A percentile compares a stretch with the other conserved stretches of the same genome.
phyloP scores from a whole-genome alignment of 257 asterid species.

The Solanum medicagineum region DNA sequence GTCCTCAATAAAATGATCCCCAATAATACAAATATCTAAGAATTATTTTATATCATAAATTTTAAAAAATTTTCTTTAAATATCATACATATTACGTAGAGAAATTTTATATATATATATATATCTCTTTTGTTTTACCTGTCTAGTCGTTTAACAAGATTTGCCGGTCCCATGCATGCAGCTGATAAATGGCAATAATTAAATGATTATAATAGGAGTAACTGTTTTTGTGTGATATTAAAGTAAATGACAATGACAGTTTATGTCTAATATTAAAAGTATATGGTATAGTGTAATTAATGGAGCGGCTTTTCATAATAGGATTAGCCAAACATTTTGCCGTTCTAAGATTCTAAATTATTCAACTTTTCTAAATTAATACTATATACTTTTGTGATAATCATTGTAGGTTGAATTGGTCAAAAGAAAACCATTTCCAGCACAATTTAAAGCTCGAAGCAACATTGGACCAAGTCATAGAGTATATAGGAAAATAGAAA shows the following conservation, averaged over 20 bases:
- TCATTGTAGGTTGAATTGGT: slow-evolving; percentile 14
- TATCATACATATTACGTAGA: no score
- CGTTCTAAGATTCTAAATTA: neutral
- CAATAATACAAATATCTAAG: no score
- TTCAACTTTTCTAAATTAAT: neutral
- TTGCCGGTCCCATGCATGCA: neutral
- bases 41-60: no score
- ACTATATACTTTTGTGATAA: neutral
- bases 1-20: no score
- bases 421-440: neutral
- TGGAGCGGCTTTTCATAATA: neutral
- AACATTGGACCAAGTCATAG: neutral
- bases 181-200: neutral
- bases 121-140: neutral
- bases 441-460: neutral
- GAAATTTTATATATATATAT: no score
- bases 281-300: neutral
- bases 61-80: no score
- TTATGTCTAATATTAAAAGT: neutral
- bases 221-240: neutral
- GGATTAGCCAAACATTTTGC: neutral
- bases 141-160: neutral
- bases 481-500: neutral
- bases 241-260: neutral
- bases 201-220: neutral